Base-by-base conservation (phyloP, 495 filamentous ascomycete species). In the Aspergillus affinis region DNA sequence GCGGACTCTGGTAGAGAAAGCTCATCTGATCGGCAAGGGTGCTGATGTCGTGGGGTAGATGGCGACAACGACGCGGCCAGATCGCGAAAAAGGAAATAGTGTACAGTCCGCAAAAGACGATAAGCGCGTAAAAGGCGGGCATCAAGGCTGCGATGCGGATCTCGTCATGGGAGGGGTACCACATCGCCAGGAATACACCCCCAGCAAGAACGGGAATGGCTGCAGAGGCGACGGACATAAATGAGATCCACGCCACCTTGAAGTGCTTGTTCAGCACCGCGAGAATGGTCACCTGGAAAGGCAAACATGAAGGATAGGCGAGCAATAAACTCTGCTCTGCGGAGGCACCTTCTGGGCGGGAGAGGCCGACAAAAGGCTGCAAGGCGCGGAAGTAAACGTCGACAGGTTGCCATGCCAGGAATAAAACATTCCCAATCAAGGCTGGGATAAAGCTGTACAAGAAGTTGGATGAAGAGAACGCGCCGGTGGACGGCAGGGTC, bases 381-480 rank as follows among this genome's bases (percentile, higher is more conserved):
- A 96, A 76, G 30, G 88, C 81, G 51, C 91, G 88, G 65, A 93
- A 79, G 64, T 84, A 85, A 58, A 86, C 77, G 70, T 95, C 91
- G 59, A 96, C 81, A 13, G 87, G 79, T 61, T 93, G 89, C 77
- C 89, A 90, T 57, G 82, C 75, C 48, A 96, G 87, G 73, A 90
- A 92, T 23, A 92, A 72, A 26, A 91, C 57, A 64, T 89, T 88
- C 20, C 89, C 92, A 17, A 95, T 78, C 2, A 92, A 58, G 1
- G 87, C 85, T 0, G 92, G 92, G 54, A 97, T 62, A 69, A 97
- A 94, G 69, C 85, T 87, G 78, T 90, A 96, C 53, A 95, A 74
- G 77, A 97, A 96, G 72, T 95, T 89, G 50, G 92, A 90, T 2
- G 90, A 75, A 6, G 90, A 94, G 69, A 93, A 97, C 36, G 88